These are phyloP conservation scores for Tylopilus sp. DNA, from an alignment of 768 basidiomycete genomes.

Conservation along the genomic window DNA sequence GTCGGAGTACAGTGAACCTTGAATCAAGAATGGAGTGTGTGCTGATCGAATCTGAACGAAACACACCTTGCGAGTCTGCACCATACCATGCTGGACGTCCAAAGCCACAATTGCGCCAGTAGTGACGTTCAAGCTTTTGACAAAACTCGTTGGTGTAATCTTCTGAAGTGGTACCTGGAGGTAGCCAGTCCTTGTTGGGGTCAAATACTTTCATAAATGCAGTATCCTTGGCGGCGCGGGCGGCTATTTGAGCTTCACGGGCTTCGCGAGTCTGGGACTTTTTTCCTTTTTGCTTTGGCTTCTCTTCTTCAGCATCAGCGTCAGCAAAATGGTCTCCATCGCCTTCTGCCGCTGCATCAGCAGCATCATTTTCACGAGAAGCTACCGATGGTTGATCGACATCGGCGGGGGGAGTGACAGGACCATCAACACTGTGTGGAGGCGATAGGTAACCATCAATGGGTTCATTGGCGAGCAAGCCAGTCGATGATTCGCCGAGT, in stretches of 20 bases:
- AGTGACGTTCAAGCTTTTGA: constrained; percentile 80
- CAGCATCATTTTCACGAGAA: constrained; percentile 5
- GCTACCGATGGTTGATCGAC: constrained; percentile 3
- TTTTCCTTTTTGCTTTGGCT: constrained; percentile 39
- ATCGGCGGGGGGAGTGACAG: constrained; percentile 20
- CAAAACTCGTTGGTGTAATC: constrained; percentile 92
- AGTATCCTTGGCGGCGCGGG: constrained; percentile 40
- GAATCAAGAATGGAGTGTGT: not conserved
- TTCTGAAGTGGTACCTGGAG: constrained; percentile 59
- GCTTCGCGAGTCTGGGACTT: constrained; percentile 42
- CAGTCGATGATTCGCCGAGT: constrained; percentile 15
- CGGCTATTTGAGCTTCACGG: constrained; percentile 48
- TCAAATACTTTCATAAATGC: constrained; percentile 70
- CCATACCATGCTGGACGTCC: constrained; percentile 97
- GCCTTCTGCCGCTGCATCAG: constrained; percentile 15
- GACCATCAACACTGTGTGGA: constrained; percentile 23
- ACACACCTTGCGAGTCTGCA: constrained; percentile 86
- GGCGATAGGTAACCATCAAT: constrained; percentile 24
- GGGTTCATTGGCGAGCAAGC: constrained; percentile 5
- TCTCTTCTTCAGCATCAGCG: constrained; percentile 28
- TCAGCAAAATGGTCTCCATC: constrained; percentile 11
- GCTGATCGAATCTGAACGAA: not conserved
- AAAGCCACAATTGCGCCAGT: constrained; percentile 88
- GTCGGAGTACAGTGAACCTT: constrained; percentile 70
- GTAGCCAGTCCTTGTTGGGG: constrained; percentile 75